Evolutionary conservation across 257 asterid species (phyloP), one percentile per base, ranked within the genome.

Genomic region (Solanum chilense): DNA sequence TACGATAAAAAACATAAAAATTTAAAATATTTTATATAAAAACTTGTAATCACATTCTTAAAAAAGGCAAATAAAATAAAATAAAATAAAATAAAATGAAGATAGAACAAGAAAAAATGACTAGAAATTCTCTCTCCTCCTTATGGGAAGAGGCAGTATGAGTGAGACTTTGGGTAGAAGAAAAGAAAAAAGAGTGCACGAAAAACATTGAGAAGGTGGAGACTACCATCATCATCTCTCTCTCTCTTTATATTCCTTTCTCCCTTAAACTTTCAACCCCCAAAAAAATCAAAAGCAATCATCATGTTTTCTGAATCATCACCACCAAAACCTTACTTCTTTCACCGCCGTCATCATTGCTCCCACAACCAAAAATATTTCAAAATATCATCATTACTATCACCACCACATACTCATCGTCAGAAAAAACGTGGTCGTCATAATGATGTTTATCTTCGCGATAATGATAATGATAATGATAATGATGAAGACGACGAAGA

Each of bases 281-380:
- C n/a, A 3, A 33, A 77, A 58, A 83, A 71, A 78, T 87, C 88
- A 89, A 88, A 88, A 90, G 88, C 74, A 89, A 73, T 88, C 91
- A 92, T 92, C 89, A 90, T 86, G 86, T 52, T 77, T 71, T 42
- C 87, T 68, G 82, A 86, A 86, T 88, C 64, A 41, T 31, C 86
- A 69, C 80, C 68, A 76, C 83, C 52, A 78, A 73, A 80, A 71
- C 88, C 60, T 74, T 78, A 71, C 78, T 71, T 35, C 27, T 71
- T 71, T 71, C 78, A 83, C 85, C 88, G 23, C 68, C 29, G 29
- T 87, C 91, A 92, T 91, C 90, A 92, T 92, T 90, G 87, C 84
- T 20, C 90, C 90, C 91, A 89, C 88, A 21, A 85, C 85, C 6
- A 76, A 25, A 82, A 20, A 21, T 75, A 75, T 14, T 73, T 87